Percentiles rank a stretch among this genome's conserved stretches.
These are phyloP conservation scores for Trichoderma virens DNA, from an alignment of 495 filamentous ascomycete genomes.

Conservation along the genomic window DNA sequence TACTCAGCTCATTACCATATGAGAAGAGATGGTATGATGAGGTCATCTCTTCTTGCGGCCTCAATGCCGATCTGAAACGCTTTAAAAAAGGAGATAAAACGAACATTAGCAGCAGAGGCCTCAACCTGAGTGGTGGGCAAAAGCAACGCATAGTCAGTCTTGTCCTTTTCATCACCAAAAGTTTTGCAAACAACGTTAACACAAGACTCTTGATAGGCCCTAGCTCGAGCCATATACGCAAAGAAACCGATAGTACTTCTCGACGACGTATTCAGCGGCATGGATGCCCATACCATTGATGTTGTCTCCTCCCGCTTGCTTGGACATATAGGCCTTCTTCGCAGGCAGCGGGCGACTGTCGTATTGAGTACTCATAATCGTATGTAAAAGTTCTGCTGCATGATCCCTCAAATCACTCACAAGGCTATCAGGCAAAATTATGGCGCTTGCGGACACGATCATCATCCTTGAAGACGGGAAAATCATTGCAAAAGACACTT, in stretches of 20 bases:
- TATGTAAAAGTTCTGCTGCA: not conserved
- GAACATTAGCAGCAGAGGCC: slow-evolving; percentile 53
- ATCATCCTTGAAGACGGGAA: slow-evolving; percentile 2
- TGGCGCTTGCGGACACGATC: not conserved
- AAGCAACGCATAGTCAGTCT: slow-evolving; percentile 44
- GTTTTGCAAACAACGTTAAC: not conserved
- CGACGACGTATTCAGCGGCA: slow-evolving; percentile 36
- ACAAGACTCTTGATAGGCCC: not conserved
- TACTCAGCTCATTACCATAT: slow-evolving; percentile 42
- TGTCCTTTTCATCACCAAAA: not conserved
- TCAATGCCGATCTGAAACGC: slow-evolving; percentile 46
- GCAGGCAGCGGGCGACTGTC: slow-evolving; percentile 40
- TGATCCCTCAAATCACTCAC: not conserved
- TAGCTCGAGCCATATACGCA: slow-evolving; percentile 21
- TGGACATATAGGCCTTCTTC: slow-evolving; percentile 44
- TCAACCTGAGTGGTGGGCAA: slow-evolving; percentile 58
- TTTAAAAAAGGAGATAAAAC: slow-evolving; percentile 52
- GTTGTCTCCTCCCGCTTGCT: slow-evolving; percentile 48
- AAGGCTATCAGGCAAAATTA: not conserved
- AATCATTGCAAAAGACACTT: not conserved
- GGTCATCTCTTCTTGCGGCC: slow-evolving; percentile 53
- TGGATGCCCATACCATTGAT: slow-evolving; percentile 53
- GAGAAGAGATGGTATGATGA: slow-evolving; percentile 54
- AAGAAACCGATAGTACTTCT: slow-evolving; percentile 16
- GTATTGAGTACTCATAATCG: slow-evolving; percentile 35